A percentile compares a stretch with the other conserved stretches of the same genome.
Conservation (phyloP, 345 rosid species). For the Pistacia atlantica region DNA sequence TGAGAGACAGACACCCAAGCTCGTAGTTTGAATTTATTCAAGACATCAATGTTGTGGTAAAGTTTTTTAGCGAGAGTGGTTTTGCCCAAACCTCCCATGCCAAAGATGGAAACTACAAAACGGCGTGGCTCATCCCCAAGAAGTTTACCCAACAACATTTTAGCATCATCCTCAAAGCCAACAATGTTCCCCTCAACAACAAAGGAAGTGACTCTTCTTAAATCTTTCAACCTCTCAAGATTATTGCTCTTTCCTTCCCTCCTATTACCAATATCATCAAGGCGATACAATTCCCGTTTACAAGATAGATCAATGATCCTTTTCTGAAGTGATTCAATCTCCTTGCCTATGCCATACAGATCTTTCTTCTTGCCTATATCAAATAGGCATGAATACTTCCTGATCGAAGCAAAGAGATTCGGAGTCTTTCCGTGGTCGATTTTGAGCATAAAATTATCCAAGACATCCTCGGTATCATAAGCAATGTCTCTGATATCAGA, state of each 20-base stretch:
- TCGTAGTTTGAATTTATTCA: background rate
- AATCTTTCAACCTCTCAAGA: background rate
- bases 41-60: slow-evolving; percentile 13
- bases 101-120: slow-evolving; percentile 22
- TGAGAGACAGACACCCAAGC: slow-evolving; percentile 30
- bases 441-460: background rate
- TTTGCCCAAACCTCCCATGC: slow-evolving; percentile 38
- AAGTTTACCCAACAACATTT: slow-evolving; percentile 18
- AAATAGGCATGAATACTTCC: background rate
- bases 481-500: slow-evolving; percentile 11
- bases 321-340: background rate
- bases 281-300: background rate
- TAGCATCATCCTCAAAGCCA: slow-evolving; percentile 20
- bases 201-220: background rate
- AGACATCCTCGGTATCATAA: background rate
- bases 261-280: background rate
- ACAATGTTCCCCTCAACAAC: slow-evolving; percentile 11
- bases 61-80: slow-evolving; percentile 26
- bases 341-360: background rate
- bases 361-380: background rate
- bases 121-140: background rate
- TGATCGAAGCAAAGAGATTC: background rate
- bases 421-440: background rate
- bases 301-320: background rate
- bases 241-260: background rate